Evolutionary conservation across 768 basidiomycete species (phyloP).

Genomic region (Tricholoma bakamatsutake): DNA sequence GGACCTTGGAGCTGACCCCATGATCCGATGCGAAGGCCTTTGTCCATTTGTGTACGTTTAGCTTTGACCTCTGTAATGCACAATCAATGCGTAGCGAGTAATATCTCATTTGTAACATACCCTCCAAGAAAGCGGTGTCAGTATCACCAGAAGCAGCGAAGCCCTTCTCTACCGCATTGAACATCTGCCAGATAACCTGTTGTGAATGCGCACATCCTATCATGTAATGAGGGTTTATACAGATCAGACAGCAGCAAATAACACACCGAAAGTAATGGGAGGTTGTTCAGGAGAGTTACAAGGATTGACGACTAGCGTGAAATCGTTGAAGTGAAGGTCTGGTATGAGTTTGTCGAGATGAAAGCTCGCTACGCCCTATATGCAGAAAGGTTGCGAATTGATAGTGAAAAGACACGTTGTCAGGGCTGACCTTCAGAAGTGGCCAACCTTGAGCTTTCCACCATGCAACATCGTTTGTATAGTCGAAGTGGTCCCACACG

Average conservation of each 20-base stretch:
- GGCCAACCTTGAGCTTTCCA: conserved; percentile 72
- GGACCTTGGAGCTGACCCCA: conserved; percentile 78
- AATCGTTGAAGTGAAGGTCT: conserved; percentile 63
- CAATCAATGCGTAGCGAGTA: not conserved
- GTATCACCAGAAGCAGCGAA: conserved; percentile 59
- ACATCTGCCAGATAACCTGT: conserved; percentile 74
- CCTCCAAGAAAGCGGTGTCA: conserved; percentile 54
- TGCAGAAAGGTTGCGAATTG: not conserved
- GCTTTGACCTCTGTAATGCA: conserved; percentile 41
- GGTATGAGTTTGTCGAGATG: conserved; percentile 67
- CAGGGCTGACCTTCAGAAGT: conserved; percentile 49
- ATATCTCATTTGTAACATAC: conserved; percentile 22
- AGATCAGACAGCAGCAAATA: not conserved
- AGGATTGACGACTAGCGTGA: conserved; percentile 61
- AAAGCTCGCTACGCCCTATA: conserved; percentile 65
- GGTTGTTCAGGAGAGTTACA: conserved; percentile 76
- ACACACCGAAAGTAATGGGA: conserved; percentile 65
- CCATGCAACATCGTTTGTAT: conserved; percentile 62
- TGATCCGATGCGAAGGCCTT: conserved; percentile 63
- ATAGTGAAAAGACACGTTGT: not conserved
- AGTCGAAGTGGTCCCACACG: conserved; percentile 78
- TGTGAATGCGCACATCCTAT: conserved; percentile 72
- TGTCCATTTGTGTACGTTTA: conserved; percentile 63
- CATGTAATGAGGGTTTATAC: not conserved
- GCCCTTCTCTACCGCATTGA: conserved; percentile 69